These are phyloP conservation scores for Elsinoe arachidis DNA, from an alignment of 2,329 filamentous ascomycete species.

Conservation along the genomic window DNA sequence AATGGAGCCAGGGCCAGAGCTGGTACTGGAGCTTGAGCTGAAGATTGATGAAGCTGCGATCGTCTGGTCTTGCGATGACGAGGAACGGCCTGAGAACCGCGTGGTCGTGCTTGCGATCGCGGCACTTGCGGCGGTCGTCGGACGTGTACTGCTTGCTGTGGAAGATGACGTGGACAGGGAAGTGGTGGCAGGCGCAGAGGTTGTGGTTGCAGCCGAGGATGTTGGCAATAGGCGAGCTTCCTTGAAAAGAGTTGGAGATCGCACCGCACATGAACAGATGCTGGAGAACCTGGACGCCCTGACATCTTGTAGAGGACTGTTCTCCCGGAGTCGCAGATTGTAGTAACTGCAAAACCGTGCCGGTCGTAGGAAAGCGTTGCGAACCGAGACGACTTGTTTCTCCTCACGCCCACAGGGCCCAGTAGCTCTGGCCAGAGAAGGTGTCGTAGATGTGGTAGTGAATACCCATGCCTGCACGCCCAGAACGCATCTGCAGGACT, in stretches of 20 bases:
- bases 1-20: too few relatives aligned
- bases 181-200: background rate
- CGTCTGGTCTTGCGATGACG: too few relatives aligned
- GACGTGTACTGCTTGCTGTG: background rate
- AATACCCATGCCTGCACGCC: background rate
- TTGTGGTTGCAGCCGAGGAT: background rate
- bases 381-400: background rate
- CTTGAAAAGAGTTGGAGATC: background rate
- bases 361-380: background rate
- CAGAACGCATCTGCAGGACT: background rate
- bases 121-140: too few relatives aligned
- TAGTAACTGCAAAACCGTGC: constrained; percentile 4
- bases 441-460: background rate
- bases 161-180: background rate
- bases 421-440: background rate
- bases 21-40: too few relatives aligned
- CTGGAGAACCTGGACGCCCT: background rate
- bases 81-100: too few relatives aligned
- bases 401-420: background rate
- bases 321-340: background rate
- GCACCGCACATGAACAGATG: background rate
- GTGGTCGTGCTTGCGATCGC: too few relatives aligned
- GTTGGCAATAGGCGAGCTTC: background rate
- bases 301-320: background rate
- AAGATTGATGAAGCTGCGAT: too few relatives aligned